Conservation (phyloP, 371 early-diverging fungal species). For the Apophysomyces variabilis region DNA sequence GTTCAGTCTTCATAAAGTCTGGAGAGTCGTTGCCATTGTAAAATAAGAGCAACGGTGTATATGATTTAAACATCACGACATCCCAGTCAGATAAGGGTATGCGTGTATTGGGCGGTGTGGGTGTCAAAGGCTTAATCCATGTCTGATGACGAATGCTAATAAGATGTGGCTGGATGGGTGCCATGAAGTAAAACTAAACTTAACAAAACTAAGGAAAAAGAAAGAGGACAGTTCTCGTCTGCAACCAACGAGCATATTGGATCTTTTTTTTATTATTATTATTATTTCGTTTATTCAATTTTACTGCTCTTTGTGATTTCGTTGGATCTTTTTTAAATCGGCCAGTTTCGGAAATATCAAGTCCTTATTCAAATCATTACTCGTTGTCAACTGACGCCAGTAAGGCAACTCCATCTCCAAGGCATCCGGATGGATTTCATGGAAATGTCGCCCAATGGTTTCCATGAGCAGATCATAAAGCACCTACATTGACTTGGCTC, state of each 20-base stretch:
- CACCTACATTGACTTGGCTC: slow-evolving; percentile 19
- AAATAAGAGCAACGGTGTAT: slow-evolving; percentile 41
- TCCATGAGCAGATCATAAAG: slow-evolving; percentile 36
- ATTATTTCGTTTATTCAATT: no score
- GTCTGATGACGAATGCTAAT: slow-evolving; percentile 15
- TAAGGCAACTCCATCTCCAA: slow-evolving; percentile 36
- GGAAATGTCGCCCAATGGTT: slow-evolving; percentile 32
- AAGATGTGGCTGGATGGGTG: slow-evolving; percentile 17
- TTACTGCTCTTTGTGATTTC: slow-evolving; percentile 6
- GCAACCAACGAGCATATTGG: not conserved
- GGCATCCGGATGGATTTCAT: slow-evolving; percentile 47
- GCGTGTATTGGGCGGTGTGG: slow-evolving; percentile 24
- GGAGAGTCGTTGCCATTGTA: slow-evolving; percentile 29
- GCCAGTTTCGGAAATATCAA: slow-evolving; percentile 26
- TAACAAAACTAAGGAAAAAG: not conserved
- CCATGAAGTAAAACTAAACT: not conserved
- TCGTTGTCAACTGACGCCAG: slow-evolving; percentile 28
- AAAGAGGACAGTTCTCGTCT: not conserved
- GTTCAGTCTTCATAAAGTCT: slow-evolving; percentile 38
- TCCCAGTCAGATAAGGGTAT: slow-evolving; percentile 46
- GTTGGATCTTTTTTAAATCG: slow-evolving; percentile 6
- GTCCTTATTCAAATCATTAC: slow-evolving; percentile 21
- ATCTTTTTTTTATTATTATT: not conserved
- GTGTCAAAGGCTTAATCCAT: slow-evolving; percentile 30
- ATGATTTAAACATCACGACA: slow-evolving; percentile 49